Conservation (phyloP, 202 grass and related monocot genomes). For the Cymbopogon flexuosus region DNA sequence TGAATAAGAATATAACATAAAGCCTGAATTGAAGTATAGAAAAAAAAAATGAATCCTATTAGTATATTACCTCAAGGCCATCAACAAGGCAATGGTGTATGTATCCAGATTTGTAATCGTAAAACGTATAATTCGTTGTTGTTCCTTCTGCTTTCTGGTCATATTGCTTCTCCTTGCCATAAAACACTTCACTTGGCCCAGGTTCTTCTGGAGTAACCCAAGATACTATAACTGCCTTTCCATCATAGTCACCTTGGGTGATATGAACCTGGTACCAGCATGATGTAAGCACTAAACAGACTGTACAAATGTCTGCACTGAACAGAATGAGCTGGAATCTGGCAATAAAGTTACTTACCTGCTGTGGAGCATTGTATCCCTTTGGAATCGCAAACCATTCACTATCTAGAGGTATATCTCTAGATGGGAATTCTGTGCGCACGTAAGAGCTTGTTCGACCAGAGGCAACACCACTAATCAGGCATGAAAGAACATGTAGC, state of each 20-base stretch:
- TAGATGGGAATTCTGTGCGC: slow-evolving; percentile 62
- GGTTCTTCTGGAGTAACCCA: slow-evolving; percentile 74
- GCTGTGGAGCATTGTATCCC: slow-evolving; percentile 81
- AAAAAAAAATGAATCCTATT: slow-evolving; percentile 8
- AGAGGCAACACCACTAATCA: slow-evolving; percentile 39
- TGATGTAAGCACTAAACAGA: slow-evolving; percentile 4
- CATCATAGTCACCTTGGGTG: slow-evolving; percentile 93
- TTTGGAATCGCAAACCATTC: slow-evolving; percentile 66
- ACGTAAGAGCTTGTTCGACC: slow-evolving; percentile 71
- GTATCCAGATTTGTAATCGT: slow-evolving; percentile 87
- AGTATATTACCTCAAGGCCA: slow-evolving; percentile 60
- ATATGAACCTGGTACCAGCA: slow-evolving; percentile 63
- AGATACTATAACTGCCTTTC: slow-evolving; percentile 80
- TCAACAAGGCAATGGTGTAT: slow-evolving; percentile 86
- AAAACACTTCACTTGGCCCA: slow-evolving; percentile 64
- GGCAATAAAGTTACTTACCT: slow-evolving; percentile 40
- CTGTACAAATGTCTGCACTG: neutral
- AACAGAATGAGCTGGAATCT: slow-evolving; percentile 1
- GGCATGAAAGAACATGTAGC: slow-evolving; percentile 39
- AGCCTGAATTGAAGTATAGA: neutral
- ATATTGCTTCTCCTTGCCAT: slow-evolving; percentile 60
- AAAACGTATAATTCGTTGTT: slow-evolving; percentile 80
- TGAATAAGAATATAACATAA: slow-evolving; percentile 16
- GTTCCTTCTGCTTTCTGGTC: slow-evolving; percentile 64
- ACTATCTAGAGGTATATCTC: slow-evolving; percentile 74